Base-by-base conservation (phyloP, 371 early-diverging fungal species). In the Mucor piriformis region DNA sequence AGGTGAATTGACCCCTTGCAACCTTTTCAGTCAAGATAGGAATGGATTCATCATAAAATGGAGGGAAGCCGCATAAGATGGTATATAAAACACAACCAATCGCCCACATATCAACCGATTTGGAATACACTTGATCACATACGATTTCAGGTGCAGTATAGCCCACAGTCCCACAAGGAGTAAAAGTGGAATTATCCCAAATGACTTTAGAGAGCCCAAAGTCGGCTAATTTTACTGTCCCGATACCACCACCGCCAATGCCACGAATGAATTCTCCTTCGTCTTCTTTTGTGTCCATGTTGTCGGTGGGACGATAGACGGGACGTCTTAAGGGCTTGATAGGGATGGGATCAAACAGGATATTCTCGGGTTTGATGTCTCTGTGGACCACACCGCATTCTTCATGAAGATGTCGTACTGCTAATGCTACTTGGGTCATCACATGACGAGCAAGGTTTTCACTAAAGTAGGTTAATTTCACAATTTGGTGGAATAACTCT, bases 281-380 rank as follows among this genome's bases (percentile, higher is more conserved):
- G 42, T 85, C 89, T 21, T 57, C 50, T 10, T 68, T 63, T 54
- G 81, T 83, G 59, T 89, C 88, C 23, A 77, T 76, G 40, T 82
- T 83, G 54, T 85, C 84, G 3, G 59, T 67, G 51, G 64, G 64
- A 4, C 67, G 61, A 3, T 51, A 50, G 24, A 15, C 64, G 59
- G 33, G 64, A 61, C 33, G 72, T 61, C 38, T 69, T 13, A 74
- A 69, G 6, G 83, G 83, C n/a, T 80, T 78, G 18, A 46, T 23
- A 8, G 46, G 46, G 24, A 46, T 46, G 20, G 90, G 83, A 51
- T 88, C 89, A 73, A 88, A 92, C 20, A 96, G 73, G 53, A 94
- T 88, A 68, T 99, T 99, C 73, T 99, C 99, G 21, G 94, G 93
- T 74, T 99, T 99, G 63, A 99, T 91, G 68, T 99, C 98, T 74